Evolutionary conservation across 306 rosid genomes (phyloP).

Genomic region (Fragaria iinumae): DNA sequence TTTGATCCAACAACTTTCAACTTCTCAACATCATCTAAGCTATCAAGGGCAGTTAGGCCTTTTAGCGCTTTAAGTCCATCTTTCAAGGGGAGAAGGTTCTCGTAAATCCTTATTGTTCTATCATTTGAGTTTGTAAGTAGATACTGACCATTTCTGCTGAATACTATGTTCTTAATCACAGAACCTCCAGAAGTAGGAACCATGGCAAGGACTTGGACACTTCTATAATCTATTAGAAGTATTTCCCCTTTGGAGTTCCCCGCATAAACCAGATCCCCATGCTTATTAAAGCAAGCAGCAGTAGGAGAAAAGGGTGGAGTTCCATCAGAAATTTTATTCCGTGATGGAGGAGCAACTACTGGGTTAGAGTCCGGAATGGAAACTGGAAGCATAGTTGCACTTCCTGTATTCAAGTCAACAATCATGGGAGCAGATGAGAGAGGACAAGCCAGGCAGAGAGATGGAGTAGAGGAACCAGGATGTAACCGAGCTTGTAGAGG

Average conservation of each 20-base stretch:
- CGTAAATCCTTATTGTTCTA: slow-evolving; percentile 80
- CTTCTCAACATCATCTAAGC: slow-evolving; percentile 58
- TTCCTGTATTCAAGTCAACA: slow-evolving; percentile 76
- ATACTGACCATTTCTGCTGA: slow-evolving; percentile 41
- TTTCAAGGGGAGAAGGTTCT: slow-evolving; percentile 79
- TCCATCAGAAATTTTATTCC: slow-evolving; percentile 75
- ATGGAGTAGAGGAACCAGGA: slow-evolving; percentile 84
- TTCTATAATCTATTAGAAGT: slow-evolving; percentile 63
- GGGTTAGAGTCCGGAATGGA: slow-evolving; percentile 51
- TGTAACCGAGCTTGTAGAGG: slow-evolving; percentile 87
- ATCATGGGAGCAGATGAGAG: slow-evolving; percentile 91
- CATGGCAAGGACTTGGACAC: slow-evolving; percentile 55
- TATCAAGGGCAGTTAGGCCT: slow-evolving; percentile 34
- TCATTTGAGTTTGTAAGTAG: slow-evolving; percentile 93
- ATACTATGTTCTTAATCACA: slow-evolving; percentile 81
- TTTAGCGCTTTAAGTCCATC: slow-evolving; percentile 59
- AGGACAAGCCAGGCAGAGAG: slow-evolving; percentile 91
- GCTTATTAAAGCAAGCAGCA: slow-evolving; percentile 89
- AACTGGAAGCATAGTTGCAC: slow-evolving; percentile 65
- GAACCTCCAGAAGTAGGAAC: slow-evolving; percentile 81
- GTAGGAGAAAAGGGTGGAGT: slow-evolving; percentile 75
- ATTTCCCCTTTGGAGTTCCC: slow-evolving; percentile 99
- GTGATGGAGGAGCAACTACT: slow-evolving; percentile 53
- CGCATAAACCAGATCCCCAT: slow-evolving; percentile 74
- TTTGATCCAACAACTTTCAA: slow-evolving; percentile 73